Base-by-base conservation (phyloP, 2,329 filamentous ascomycete species). In the Colletotrichum tanaceti region DNA sequence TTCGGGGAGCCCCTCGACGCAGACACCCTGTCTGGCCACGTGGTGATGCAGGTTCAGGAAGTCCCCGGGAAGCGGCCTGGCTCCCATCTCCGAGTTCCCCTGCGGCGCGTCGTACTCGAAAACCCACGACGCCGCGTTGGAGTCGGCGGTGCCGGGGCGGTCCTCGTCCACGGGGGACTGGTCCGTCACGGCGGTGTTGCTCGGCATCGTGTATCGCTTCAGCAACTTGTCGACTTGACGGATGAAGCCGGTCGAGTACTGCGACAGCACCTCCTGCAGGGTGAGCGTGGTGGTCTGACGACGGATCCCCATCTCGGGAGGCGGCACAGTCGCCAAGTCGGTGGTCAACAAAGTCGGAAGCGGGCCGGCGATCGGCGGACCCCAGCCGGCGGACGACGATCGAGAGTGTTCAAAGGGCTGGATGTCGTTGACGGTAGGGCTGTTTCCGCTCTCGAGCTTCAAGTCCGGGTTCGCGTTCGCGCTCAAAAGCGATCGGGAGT, bases 51-150 rank as follows among this genome's bases (percentile, higher is more conserved):
- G 70, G n/a, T 73, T 78, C 7, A 88, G 75, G 44, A 86, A 85
- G 71, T 87, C 85, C 22, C 85, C 84, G 0, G 86, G 83, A 5
- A 87, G 72, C 5, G 81, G 78, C 6, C 70, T 63, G 16, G 74
- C 73, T 28, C 70, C 69, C 6, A 63, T 65, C 22, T 66, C 55
- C 16, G 66, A 68, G 14, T 43, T 63, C 18, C 62, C 43, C 13
- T 59, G 66, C 1, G 77, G 75, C 4, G 75, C 74, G 16, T 76
- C 73, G 0, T 72, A 68, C 20, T 79, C 78, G 55, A 74, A 73
- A 16, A 75, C 68, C 78, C 76, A 79, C 10, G 71, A 73, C n/a
- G 62, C 68, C 44, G 71, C 61, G 24, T 58, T 68, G 4, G 69
- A 68, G 20, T 65, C 65, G 55, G 64, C 62, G 16, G 64, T 68